These are phyloP conservation scores for Colletotrichum godetiae DNA, from an alignment of 2,329 filamentous ascomycete genomes.

Conservation along the genomic window DNA sequence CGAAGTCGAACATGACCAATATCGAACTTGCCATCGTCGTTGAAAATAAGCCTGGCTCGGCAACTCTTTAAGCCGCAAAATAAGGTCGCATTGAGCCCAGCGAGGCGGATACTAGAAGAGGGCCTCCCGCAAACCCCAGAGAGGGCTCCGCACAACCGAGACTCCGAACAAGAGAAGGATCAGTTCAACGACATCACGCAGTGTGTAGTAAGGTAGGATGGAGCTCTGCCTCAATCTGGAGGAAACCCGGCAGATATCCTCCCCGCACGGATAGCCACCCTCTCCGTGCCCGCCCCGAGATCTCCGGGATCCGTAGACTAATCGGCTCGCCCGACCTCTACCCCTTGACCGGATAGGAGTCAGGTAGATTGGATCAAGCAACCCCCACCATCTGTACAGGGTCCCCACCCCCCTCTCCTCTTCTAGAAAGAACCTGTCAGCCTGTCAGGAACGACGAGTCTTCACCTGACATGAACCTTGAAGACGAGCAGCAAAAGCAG, in stretches of 20 bases:
- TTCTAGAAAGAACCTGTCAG: not conserved
- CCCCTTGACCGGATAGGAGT: not conserved
- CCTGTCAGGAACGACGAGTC: too few species aligned
- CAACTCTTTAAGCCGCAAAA: slow-evolving; percentile 8
- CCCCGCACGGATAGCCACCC: slow-evolving; percentile 10
- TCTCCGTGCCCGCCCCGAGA: slow-evolving; percentile 6
- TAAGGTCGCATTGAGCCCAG: not conserved
- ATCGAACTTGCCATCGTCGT: not conserved
- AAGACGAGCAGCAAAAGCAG: not conserved
- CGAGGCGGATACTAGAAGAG: not conserved
- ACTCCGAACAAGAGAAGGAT: not conserved
- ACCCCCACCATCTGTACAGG: too few species aligned
- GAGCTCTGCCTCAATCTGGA: not conserved
- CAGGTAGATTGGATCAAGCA: not conserved
- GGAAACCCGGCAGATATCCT: not conserved
- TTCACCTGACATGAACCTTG: too few species aligned
- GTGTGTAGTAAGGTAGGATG: not conserved
- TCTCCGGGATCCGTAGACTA: slow-evolving; percentile 8
- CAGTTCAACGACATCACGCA: not conserved
- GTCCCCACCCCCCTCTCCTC: not conserved
- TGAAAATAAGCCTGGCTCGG: not conserved
- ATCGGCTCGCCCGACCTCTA: not conserved
- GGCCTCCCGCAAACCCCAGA: not conserved
- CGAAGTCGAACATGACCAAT: not conserved
- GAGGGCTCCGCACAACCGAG: not conserved